Evolutionary conservation across 2,329 filamentous ascomycete species (phyloP).

Genomic region (Volutella citrinella): DNA sequence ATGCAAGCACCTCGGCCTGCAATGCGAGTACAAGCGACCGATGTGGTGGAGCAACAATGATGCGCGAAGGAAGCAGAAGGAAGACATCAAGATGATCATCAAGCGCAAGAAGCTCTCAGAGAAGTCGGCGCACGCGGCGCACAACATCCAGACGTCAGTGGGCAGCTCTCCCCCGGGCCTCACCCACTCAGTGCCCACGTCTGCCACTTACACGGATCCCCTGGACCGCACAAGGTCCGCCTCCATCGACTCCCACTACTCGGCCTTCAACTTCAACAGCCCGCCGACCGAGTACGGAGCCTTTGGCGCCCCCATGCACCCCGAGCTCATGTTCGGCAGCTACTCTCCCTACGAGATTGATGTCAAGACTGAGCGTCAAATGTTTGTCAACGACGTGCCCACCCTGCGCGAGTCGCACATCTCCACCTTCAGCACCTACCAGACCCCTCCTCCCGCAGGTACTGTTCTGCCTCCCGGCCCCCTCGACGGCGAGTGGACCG

Average conservation of each 20-base stretch:
- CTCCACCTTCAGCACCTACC: slow-evolving; percentile 90
- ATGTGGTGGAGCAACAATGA: slow-evolving; percentile 98
- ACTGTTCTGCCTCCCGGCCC: slow-evolving; percentile 62
- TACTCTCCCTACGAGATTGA: slow-evolving; percentile 88
- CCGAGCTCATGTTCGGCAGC: slow-evolving; percentile 55
- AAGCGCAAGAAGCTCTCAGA: slow-evolving; percentile 94
- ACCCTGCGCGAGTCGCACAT: slow-evolving; percentile 82
- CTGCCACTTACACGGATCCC: slow-evolving; percentile 74
- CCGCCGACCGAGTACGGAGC: slow-evolving; percentile 57
- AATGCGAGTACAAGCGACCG: slow-evolving; percentile 94
- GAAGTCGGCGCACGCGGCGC: slow-evolving; percentile 65
- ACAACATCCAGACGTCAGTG: slow-evolving; percentile 52
- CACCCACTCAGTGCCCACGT: slow-evolving; percentile 78
- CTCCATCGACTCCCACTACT: slow-evolving; percentile 78
- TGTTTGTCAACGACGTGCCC: slow-evolving; percentile 88
- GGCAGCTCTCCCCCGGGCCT: slow-evolving; percentile 69
- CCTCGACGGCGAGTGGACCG: slow-evolving; percentile 60
- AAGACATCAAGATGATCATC: slow-evolving; percentile 94
- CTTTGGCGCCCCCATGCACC: slow-evolving; percentile 62
- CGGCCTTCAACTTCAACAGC: slow-evolving; percentile 71
- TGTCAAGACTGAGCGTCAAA: slow-evolving; percentile 91
- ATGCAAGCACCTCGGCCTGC: slow-evolving; percentile 72
- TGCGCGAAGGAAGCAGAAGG: slow-evolving; percentile 81
- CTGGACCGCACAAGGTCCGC: slow-evolving; percentile 70
- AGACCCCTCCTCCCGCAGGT: slow-evolving; percentile 70